Conservation (phyloP, 768 basidiomycete genomes). For the Mycena belliarum region DNA sequence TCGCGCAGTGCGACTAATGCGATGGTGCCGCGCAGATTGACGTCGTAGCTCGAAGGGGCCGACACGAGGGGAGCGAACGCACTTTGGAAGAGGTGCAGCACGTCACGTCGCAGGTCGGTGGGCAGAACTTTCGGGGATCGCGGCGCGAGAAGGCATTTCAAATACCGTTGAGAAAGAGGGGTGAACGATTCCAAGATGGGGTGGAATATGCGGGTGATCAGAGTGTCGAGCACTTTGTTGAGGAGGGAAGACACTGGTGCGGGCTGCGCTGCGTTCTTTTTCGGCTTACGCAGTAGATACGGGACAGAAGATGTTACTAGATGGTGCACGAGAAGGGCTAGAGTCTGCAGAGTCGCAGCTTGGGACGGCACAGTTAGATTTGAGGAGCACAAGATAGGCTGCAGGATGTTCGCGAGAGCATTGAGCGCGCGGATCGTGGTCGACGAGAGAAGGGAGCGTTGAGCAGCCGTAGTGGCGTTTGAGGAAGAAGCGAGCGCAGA, state of each 20-base stretch:
- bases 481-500: constrained; percentile 23
- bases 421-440: constrained; percentile 33
- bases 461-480: constrained; percentile 15
- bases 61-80: constrained; percentile 19
- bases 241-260: constrained; percentile 13
- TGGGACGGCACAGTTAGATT: constrained; percentile 19
- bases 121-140: constrained; percentile 10
- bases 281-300: constrained; percentile 22
- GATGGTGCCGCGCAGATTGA: constrained; percentile 30
- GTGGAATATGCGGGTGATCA: constrained; percentile 22
- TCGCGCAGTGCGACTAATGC: constrained; percentile 41
- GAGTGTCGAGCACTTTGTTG: constrained; percentile 17
- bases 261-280: not conserved
- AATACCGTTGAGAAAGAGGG: constrained; percentile 15
- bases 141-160: constrained; percentile 5
- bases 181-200: constrained; percentile 16
- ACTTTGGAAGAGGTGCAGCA: constrained; percentile 30
- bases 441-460: constrained; percentile 29
- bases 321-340: constrained; percentile 5
- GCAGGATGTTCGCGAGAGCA: constrained; percentile 26
- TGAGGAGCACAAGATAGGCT: constrained; percentile 30
- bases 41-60: constrained; percentile 19
- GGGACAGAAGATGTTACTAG: constrained; percentile 13
- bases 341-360: constrained; percentile 10
- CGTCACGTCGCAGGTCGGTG: constrained; percentile 29